Conservation (phyloP, 2,329 filamentous ascomycete genomes). For the Ceratocystis alfenasii region DNA sequence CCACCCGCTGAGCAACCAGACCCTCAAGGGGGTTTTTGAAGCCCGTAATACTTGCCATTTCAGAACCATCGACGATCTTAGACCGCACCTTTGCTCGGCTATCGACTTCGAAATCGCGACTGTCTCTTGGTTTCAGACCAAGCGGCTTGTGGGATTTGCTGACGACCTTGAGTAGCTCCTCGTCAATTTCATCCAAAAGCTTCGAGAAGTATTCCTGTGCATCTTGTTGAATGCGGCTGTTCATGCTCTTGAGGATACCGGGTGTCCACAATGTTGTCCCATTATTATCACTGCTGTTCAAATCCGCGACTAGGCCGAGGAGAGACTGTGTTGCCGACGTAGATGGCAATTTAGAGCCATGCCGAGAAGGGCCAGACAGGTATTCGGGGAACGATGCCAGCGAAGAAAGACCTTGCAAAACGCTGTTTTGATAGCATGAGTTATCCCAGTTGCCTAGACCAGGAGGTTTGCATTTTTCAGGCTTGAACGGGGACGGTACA, state of each 20-base stretch:
- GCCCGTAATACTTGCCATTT: slow-evolving; percentile 30
- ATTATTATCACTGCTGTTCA: slow-evolving; percentile 59
- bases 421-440: slow-evolving; percentile 95
- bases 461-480: slow-evolving; percentile 32
- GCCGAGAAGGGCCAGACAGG: slow-evolving; percentile 37
- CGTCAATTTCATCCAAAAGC: slow-evolving; percentile 72
- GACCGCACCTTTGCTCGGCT: slow-evolving; percentile 31
- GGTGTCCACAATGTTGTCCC: slow-evolving; percentile 74
- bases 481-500: slow-evolving; percentile 11
- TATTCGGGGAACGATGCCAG: slow-evolving; percentile 58
- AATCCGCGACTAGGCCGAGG: slow-evolving; percentile 52
- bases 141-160: slow-evolving; percentile 7
- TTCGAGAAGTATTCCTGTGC: slow-evolving; percentile 96
- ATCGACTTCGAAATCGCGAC: slow-evolving; percentile 32
- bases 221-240: slow-evolving; percentile 91
- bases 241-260: slow-evolving; percentile 74
- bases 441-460: slow-evolving; percentile 89
- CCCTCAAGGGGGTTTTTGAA: slow-evolving; percentile 74
- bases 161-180: slow-evolving; percentile 50
- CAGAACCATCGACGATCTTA: slow-evolving; percentile 32
- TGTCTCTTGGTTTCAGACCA: slow-evolving; percentile 25
- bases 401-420: slow-evolving; percentile 73
- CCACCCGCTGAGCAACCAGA: slow-evolving; percentile 73
- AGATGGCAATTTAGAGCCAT: slow-evolving; percentile 24
- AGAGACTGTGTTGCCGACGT: slow-evolving; percentile 36